These are phyloP conservation scores for Yarrowia hollandica DNA, from an alignment of 805 yeast species.

Conservation along the genomic window DNA sequence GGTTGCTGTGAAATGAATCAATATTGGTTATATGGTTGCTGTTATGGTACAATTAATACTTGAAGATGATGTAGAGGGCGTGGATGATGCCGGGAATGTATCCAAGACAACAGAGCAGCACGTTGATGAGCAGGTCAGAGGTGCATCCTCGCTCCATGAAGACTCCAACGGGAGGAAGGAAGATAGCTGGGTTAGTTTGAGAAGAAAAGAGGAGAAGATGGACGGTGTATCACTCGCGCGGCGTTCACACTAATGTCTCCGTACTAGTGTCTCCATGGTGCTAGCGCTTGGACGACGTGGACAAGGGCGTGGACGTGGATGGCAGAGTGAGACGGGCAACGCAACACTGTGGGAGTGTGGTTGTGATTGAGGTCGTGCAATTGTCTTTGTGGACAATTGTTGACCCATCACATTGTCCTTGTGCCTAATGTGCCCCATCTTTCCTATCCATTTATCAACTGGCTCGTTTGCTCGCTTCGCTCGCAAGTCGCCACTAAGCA, in stretches of 20 bases:
- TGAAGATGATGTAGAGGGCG: conserved; percentile 41
- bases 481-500: not conserved
- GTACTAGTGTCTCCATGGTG: too few species aligned
- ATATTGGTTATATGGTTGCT: conserved; percentile 12
- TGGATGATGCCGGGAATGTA: conserved; percentile 62
- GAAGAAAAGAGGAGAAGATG: not conserved
- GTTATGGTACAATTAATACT: conserved; percentile 31
- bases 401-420: too few species aligned
- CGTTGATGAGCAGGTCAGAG: conserved; percentile 52
- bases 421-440: too few species aligned
- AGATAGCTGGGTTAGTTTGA: conserved; percentile 43
- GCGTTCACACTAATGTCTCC: not conserved
- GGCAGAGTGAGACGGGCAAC: too few species aligned
- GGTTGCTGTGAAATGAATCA: not conserved
- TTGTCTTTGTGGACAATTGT: too few species aligned
- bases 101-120: conserved; percentile 67
- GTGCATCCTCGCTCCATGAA: conserved; percentile 60
- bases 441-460: too few species aligned
- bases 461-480: too few species aligned
- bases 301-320: too few species aligned
- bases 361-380: too few species aligned
- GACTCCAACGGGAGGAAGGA: conserved; percentile 65
- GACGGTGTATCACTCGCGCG: too few species aligned
- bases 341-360: too few species aligned
- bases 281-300: too few species aligned